These are phyloP conservation scores for Blastobotrys persicus DNA, from an alignment of 1,139 yeast genomes.

Conservation along the genomic window DNA sequence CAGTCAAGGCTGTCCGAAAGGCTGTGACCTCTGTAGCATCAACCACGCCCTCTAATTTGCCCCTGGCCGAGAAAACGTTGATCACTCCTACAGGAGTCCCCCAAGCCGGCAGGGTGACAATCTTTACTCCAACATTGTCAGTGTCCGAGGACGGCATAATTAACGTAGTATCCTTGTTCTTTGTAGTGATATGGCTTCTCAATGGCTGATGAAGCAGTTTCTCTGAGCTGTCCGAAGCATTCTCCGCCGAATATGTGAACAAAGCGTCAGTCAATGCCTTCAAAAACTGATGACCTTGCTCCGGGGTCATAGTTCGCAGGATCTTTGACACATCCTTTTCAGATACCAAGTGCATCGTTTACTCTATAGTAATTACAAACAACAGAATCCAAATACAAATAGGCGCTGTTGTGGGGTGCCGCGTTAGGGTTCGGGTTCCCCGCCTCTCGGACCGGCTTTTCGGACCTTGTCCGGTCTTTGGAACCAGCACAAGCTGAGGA, in stretches of 20 bases:
- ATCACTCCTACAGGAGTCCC: slow-evolving; percentile 13
- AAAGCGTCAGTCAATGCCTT: slow-evolving; percentile 7
- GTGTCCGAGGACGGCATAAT: slow-evolving; percentile 16
- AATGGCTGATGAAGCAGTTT: slow-evolving; percentile 13
- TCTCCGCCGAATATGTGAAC: slow-evolving; percentile 1
- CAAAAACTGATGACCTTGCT: slow-evolving; percentile 1
- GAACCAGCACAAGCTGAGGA: too few species aligned
- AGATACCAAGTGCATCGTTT: slow-evolving; percentile 1
- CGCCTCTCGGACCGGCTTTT: too few species aligned
- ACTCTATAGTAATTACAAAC: background rate
- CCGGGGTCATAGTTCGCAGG: slow-evolving; percentile 2
- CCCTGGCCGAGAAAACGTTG: slow-evolving; percentile 9
- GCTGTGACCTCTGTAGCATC: slow-evolving; percentile 14
- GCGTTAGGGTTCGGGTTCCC: too few species aligned
- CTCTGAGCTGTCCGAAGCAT: background rate
- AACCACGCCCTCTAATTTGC: slow-evolving; percentile 9
- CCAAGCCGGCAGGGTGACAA: slow-evolving; percentile 10
- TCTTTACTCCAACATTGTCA: slow-evolving; percentile 9
- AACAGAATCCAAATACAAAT: too few species aligned
- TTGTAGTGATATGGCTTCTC: slow-evolving; percentile 12
- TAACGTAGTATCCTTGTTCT: slow-evolving; percentile 10
- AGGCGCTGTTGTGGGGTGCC: too few species aligned
- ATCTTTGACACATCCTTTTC: slow-evolving; percentile 6
- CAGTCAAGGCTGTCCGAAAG: slow-evolving; percentile 13
- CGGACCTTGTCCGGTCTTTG: too few species aligned